These are phyloP conservation scores for Sporothrix inflata DNA, from an alignment of 2,329 filamentous ascomycete species.

Conservation along the genomic window DNA sequence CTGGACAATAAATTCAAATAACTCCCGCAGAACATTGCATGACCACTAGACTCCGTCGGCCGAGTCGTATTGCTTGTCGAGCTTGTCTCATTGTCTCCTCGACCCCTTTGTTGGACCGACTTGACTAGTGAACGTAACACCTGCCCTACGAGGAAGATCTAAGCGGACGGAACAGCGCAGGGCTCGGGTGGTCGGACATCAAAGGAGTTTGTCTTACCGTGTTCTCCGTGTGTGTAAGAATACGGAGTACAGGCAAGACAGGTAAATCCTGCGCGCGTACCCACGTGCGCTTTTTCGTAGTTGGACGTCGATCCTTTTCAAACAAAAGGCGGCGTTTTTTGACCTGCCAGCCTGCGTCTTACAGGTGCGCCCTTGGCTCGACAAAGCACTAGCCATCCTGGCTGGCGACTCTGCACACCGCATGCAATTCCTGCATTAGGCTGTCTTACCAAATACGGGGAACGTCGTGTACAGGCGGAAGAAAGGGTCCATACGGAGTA, in stretches of 20 bases:
- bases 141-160: conserved; percentile 15
- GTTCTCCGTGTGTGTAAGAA: not conserved
- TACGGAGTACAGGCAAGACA: too few species aligned
- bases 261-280: not conserved
- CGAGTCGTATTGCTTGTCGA: not conserved
- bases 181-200: not conserved
- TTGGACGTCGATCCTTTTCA: not conserved
- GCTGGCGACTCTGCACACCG: not conserved
- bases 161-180: not conserved
- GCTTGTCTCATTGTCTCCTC: not conserved
- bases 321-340: too few species aligned
- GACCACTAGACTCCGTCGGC: not conserved
- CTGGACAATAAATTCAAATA: not conserved
- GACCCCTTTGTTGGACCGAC: not conserved
- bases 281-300: conserved; percentile 1
- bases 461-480: not conserved
- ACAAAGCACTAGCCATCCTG: conserved; percentile 12
- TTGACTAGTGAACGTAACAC: not conserved
- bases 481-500: not conserved
- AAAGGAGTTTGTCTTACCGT: not conserved
- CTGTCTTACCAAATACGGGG: conserved; percentile 1
- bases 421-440: not conserved
- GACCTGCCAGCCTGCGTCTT: not conserved
- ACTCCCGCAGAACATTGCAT: not conserved
- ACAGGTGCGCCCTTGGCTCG: not conserved